A percentile compares a stretch with the other conserved stretches of the same genome.
These are phyloP conservation scores for Leccinum boreale DNA, from an alignment of 768 basidiomycete species.

Conservation along the genomic window DNA sequence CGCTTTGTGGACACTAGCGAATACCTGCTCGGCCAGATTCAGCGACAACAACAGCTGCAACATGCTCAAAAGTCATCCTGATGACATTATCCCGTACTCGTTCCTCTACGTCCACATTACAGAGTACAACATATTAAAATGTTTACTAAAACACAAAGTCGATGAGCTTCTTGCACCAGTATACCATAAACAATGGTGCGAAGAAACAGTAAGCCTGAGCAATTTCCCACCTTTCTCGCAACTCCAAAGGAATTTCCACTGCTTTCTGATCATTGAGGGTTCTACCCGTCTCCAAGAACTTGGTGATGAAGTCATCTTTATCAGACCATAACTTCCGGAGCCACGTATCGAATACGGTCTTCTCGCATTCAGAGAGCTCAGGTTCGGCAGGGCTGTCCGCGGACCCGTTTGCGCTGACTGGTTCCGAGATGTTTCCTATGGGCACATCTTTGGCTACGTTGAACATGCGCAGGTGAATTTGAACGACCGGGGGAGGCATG, in stretches of 20 bases:
- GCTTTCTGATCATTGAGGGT: conserved; percentile 35
- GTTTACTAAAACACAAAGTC: conserved; percentile 18
- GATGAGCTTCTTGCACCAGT: conserved; percentile 43
- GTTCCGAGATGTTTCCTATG: conserved; percentile 54
- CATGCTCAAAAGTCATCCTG: conserved; percentile 23
- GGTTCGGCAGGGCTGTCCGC: conserved; percentile 36
- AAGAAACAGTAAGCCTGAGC: conserved; percentile 72
- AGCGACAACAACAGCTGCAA: conserved; percentile 50
- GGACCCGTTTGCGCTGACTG: conserved; percentile 28
- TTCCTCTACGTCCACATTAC: conserved; percentile 5
- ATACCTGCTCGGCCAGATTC: conserved; percentile 70
- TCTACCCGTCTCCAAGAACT: conserved; percentile 52
- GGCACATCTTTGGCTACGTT: conserved; percentile 65
- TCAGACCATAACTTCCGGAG: conserved; percentile 74
- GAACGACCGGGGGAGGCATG: conserved; percentile 78
- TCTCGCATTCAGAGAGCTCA: conserved; percentile 57
- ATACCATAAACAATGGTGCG: conserved; percentile 50
- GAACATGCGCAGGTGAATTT: conserved; percentile 84
- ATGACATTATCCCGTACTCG: background rate
- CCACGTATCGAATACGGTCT: conserved; percentile 77
- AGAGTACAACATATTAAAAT: conserved; percentile 7
- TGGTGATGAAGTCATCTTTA: conserved; percentile 79
- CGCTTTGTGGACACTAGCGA: conserved; percentile 86
- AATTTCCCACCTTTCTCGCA: conserved; percentile 54
- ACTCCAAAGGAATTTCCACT: conserved; percentile 56